Evolutionary conservation across 495 filamentous ascomycete genomes (phyloP), one percentile per base, ranked within the genome.

Genomic region (Chaetomidium leptoderma): DNA sequence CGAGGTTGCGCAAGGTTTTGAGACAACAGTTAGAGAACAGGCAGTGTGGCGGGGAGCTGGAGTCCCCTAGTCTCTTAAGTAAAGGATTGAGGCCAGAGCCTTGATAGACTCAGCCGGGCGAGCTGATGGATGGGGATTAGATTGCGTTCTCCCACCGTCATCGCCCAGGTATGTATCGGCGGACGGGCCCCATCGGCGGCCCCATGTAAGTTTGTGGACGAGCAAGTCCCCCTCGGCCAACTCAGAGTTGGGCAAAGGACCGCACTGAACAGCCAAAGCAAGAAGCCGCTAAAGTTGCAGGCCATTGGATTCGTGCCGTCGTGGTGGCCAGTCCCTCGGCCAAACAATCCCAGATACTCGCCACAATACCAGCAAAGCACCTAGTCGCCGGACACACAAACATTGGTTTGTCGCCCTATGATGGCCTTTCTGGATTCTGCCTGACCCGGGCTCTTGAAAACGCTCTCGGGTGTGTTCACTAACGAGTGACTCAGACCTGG

Each of bases 1-100:
- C 45, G 52, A 53, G 53, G 69, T 71, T 57, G 65, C 56, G 69
- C 69, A 70, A 63, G 56, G 54, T 32, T 71, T 66, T 70, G 65
- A 71, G 69, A 70, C 69, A 71, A 65, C 55, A 52, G 62, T 62
- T 35, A 62, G 60, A 63, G 61, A 55, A 58, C 55, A 68, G 59
- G 64, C 63, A 63, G 62, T 40, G 58, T 56, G 65, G 63, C 55
- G 65, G 58, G 63, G 52, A 66, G 50, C 46, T 68, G 58, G 59
- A 70, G 52, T 56, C 61, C 61, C 59, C 62, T 36, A 53, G 65
- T 64, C 63, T 62, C 57, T 70, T 70, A 55, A 49, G 57, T 58
- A 55, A 42, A 40, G 40, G 58, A 63, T 57, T 59, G 56, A 57
- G 39, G 55, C 50, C 58, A 55, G 57, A 51, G 57, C 48, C 47